phyloP scores from a whole-genome alignment of 2,329 filamentous ascomycete genomes.

The Apiospora koreana region DNA sequence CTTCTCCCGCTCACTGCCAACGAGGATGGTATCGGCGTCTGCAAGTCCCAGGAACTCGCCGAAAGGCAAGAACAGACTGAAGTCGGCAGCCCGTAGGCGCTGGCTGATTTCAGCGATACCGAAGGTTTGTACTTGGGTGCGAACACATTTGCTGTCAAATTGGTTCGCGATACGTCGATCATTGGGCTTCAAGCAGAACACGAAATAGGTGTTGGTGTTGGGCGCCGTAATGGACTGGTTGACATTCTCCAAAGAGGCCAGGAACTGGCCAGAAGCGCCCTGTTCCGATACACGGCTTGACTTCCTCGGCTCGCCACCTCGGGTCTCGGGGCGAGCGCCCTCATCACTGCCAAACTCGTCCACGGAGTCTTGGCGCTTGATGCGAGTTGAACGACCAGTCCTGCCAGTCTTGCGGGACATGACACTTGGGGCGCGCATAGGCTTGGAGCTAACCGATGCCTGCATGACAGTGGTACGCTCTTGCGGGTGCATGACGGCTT shows the following conservation, averaged over 20 bases:
- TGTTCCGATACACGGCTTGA: conserved; percentile 62
- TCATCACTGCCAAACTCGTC: conserved; percentile 55
- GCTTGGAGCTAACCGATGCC: conserved; percentile 94
- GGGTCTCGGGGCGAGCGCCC: conserved; percentile 31
- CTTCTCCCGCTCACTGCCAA: conserved; percentile 91
- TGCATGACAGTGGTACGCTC: conserved; percentile 92
- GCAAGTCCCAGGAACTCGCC: conserved; percentile 90
- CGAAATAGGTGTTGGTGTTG: conserved; percentile 90
- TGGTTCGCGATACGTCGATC: conserved; percentile 97
- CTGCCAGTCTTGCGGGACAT: conserved; percentile 72
- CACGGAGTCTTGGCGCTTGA: conserved; percentile 43
- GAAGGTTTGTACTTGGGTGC: conserved; percentile 90
- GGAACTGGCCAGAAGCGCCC: conserved; percentile 89
- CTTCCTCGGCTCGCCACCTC: conserved; percentile 34
- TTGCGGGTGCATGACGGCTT: conserved; percentile 89
- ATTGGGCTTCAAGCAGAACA: conserved; percentile 97
- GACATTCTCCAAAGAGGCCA: conserved; percentile 86
- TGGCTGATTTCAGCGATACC: conserved; percentile 98
- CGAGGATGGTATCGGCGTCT: conserved; percentile 79
- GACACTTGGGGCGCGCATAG: conserved; percentile 88
- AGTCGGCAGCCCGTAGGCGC: conserved; percentile 87
- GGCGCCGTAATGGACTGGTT: conserved; percentile 80
- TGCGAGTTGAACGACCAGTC: conserved; percentile 35
- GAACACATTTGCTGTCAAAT: conserved; percentile 98
- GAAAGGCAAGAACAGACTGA: conserved; percentile 93